A percentile compares a stretch with the other conserved stretches of the same genome.
Evolutionary conservation across 2,329 filamentous ascomycete species (phyloP).

Genomic region (Trichoderma endophyticum): DNA sequence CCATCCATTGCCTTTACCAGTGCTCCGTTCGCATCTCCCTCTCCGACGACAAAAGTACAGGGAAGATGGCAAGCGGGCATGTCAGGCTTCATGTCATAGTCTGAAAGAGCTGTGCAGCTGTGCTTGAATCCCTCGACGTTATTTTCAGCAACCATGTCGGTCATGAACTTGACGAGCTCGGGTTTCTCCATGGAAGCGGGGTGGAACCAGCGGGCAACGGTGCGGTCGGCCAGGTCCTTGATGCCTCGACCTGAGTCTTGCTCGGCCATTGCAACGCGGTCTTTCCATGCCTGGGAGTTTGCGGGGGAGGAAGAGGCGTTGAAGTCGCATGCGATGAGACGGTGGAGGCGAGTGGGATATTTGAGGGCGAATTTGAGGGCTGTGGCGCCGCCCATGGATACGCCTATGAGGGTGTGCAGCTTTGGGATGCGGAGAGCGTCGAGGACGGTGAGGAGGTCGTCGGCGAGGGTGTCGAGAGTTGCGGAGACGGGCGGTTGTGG

Average conservation of each 20-base stretch:
- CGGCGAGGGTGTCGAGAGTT: conserved; percentile 62
- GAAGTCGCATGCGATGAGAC: conserved; percentile 75
- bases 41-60: conserved; percentile 69
- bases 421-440: conserved; percentile 65
- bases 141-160: conserved; percentile 67
- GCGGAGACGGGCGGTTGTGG: conserved; percentile 49
- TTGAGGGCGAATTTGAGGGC: conserved; percentile 68
- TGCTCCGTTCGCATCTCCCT: conserved; percentile 65
- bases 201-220: conserved; percentile 78
- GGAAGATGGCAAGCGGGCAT: conserved; percentile 55
- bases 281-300: conserved; percentile 77
- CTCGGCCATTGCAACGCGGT: conserved; percentile 68
- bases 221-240: conserved; percentile 63
- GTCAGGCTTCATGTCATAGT: conserved; percentile 62
- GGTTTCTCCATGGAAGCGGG: conserved; percentile 46
- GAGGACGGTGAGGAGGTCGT: conserved; percentile 65
- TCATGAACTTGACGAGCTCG: conserved; percentile 54
- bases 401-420: conserved; percentile 67
- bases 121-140: conserved; percentile 66
- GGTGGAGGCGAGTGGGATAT: conserved; percentile 55
- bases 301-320: conserved; percentile 68
- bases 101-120: conserved; percentile 66
- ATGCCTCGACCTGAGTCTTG: conserved; percentile 57
- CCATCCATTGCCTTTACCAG: conserved; percentile 77
- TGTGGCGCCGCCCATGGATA: conserved; percentile 79